Percentiles rank a stretch among this genome's conserved stretches.
These are phyloP conservation scores for Phytopythium kandeliae DNA, from an alignment of 352 stramenopile species.

Conservation along the genomic window DNA sequence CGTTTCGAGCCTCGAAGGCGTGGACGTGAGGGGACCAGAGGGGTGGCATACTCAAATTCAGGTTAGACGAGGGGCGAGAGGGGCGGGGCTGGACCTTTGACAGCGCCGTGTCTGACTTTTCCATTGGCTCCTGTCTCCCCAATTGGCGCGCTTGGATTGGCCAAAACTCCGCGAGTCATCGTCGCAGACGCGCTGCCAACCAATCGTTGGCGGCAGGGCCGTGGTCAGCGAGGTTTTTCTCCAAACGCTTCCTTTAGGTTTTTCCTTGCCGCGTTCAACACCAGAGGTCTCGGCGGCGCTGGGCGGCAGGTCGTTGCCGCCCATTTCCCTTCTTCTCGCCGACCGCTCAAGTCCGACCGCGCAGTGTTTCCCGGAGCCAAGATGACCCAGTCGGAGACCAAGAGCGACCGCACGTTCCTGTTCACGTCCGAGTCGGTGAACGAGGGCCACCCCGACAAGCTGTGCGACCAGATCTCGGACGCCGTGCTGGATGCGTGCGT, in stretches of 20 bases:
- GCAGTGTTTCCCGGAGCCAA: slow-evolving; percentile 6
- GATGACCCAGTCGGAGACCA: slow-evolving; percentile 48
- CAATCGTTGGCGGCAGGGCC: slow-evolving; percentile 8
- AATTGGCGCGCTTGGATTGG: slow-evolving; percentile 15
- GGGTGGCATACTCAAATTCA: neutral
- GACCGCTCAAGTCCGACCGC: slow-evolving; percentile 1
- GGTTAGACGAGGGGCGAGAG: slow-evolving; percentile 1
- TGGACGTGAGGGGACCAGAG: neutral
- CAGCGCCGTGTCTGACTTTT: neutral
- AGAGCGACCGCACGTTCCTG: slow-evolving; percentile 85
- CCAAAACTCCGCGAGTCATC: slow-evolving; percentile 5
- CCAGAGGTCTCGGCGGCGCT: neutral
- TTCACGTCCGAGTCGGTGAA: slow-evolving; percentile 99
- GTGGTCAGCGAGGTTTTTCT: slow-evolving; percentile 22
- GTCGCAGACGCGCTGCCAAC: slow-evolving; percentile 2
- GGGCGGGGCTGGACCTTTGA: slow-evolving; percentile 1
- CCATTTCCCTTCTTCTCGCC: slow-evolving; percentile 11
- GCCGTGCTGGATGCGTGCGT: slow-evolving; percentile 98
- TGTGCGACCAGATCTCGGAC: slow-evolving; percentile 99
- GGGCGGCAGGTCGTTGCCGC: neutral
- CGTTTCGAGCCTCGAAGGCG: neutral
- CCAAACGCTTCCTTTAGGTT: neutral
- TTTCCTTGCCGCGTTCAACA: slow-evolving; percentile 6
- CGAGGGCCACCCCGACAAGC: slow-evolving; percentile 98
- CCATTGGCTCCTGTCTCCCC: slow-evolving; percentile 2